Evolutionary conservation across 768 basidiomycete genomes (phyloP).

Genomic region (Mycena rebaudengoi): DNA sequence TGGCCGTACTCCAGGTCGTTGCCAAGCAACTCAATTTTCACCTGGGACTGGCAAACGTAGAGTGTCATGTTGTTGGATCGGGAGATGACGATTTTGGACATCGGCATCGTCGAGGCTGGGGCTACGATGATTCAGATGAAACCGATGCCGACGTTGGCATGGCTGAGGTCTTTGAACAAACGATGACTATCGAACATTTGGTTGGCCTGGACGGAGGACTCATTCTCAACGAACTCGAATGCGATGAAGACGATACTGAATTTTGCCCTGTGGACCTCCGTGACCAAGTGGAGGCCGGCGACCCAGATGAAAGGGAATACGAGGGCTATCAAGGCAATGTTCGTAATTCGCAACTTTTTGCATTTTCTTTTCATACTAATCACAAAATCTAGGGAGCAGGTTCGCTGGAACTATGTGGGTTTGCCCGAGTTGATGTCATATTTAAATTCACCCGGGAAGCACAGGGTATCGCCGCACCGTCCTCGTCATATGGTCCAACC

Average conservation of each 20-base stretch:
- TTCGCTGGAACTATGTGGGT: constrained; percentile 31
- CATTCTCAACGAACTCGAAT: constrained; percentile 17
- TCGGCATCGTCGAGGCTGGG: not conserved
- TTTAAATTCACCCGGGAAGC: too few relatives aligned
- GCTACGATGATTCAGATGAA: constrained; percentile 11
- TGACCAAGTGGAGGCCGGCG: constrained; percentile 17
- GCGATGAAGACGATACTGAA: constrained; percentile 18
- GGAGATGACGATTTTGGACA: constrained; percentile 7
- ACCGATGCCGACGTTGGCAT: constrained; percentile 7
- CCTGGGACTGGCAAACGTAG: constrained; percentile 39
- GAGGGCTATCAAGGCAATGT: constrained; percentile 40
- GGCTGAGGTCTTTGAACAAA: constrained; percentile 7
- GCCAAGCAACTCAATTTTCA: constrained; percentile 37
- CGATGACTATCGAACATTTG: constrained; percentile 7
- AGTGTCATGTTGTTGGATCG: constrained; percentile 23
- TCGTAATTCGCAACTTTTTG: constrained; percentile 13
- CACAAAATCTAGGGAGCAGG: constrained; percentile 25
- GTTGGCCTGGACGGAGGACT: constrained; percentile 1
- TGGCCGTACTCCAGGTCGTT: constrained; percentile 34
- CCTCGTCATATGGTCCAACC: constrained; percentile 9
- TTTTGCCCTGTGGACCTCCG: constrained; percentile 17
- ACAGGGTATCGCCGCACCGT: constrained; percentile 16
- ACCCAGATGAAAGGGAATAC: constrained; percentile 33
- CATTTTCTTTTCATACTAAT: not conserved
- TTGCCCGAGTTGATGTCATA: too few relatives aligned